Conservation (phyloP, 2,329 filamentous ascomycete species). For the Cladophialophora exuberans region DNA sequence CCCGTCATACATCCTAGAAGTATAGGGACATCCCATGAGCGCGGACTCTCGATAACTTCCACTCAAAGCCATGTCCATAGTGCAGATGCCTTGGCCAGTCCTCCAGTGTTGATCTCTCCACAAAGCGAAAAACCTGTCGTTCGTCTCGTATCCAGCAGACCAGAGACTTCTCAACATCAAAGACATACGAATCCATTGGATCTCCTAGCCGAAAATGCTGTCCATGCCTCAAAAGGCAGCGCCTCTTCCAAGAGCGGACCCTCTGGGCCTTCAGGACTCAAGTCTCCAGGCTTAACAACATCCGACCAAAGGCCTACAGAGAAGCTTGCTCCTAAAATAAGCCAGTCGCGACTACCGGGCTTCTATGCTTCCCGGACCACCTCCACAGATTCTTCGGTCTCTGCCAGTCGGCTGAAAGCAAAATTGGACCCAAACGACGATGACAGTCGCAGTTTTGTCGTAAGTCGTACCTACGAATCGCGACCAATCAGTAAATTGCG, state of each 20-base stretch:
- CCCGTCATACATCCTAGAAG: conserved; percentile 14
- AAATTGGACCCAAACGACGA: conserved; percentile 32
- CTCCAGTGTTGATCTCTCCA: conserved; percentile 3
- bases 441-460: conserved; percentile 38
- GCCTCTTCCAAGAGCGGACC: conserved; percentile 3
- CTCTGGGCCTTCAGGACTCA: conserved; percentile 18
- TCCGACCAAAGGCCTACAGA: conserved; percentile 32
- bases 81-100: conserved; percentile 11
- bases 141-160: conserved; percentile 19
- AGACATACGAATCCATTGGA: conserved; percentile 36
- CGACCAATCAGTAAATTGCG: conserved; percentile 66
- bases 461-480: conserved; percentile 33
- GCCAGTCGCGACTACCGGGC: conserved; percentile 50
- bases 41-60: conserved; percentile 22
- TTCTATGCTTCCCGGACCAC: conserved; percentile 46
- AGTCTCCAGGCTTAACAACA: conserved; percentile 25
- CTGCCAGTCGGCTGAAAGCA: conserved; percentile 4
- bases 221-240: conserved; percentile 1
- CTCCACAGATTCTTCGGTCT: conserved; percentile 41
- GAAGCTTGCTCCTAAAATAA: conserved; percentile 44
- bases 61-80: conserved; percentile 22
- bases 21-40: conserved; percentile 21
- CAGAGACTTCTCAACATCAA: conserved; percentile 8
- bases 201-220: conserved; percentile 31
- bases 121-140: conserved; percentile 19